phyloP scores from a whole-genome alignment of 2,329 filamentous ascomycete genomes.

The Colletotrichum sp. region DNA sequence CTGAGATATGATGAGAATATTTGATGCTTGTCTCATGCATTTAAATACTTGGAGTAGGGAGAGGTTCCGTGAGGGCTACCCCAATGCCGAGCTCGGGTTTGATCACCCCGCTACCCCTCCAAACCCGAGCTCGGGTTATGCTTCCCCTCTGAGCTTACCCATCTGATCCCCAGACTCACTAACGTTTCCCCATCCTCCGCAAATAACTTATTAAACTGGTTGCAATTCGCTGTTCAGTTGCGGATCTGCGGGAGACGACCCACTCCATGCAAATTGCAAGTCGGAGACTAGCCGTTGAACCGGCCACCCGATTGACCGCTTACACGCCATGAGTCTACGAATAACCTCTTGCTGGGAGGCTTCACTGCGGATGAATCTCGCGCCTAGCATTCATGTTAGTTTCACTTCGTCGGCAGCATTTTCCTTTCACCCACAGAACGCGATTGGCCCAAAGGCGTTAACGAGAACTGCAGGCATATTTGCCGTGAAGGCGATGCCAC shows the following conservation, averaged over 20 bases:
- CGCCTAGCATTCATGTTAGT: constrained; percentile 24
- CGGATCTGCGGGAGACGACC: neutral
- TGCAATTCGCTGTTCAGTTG: neutral
- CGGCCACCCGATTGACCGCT: constrained; percentile 42
- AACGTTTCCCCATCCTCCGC: neutral
- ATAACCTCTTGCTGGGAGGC: constrained; percentile 34
- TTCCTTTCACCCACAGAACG: constrained; percentile 41
- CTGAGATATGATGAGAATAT: neutral
- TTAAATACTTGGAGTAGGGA: neutral
- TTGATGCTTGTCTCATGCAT: neutral
- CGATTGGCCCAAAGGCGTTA: constrained; percentile 53
- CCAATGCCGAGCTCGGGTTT: constrained; percentile 30
- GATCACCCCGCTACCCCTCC: neutral
- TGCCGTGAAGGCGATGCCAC: constrained; percentile 49
- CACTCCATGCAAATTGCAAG: constrained; percentile 32
- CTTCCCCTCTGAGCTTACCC: neutral
- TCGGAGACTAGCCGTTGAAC: constrained; percentile 36
- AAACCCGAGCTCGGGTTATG: constrained; percentile 36
- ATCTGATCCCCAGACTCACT: neutral
- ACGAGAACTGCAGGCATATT: constrained; percentile 46
- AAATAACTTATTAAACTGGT: neutral
- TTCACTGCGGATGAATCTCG: constrained; percentile 31
- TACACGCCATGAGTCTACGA: constrained; percentile 35
- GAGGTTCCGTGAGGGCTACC: neutral
- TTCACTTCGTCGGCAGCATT: no score